Evolutionary conservation across 2,329 filamentous ascomycete species (phyloP).

Genomic region (Colletotrichum gloeosporioides): DNA sequence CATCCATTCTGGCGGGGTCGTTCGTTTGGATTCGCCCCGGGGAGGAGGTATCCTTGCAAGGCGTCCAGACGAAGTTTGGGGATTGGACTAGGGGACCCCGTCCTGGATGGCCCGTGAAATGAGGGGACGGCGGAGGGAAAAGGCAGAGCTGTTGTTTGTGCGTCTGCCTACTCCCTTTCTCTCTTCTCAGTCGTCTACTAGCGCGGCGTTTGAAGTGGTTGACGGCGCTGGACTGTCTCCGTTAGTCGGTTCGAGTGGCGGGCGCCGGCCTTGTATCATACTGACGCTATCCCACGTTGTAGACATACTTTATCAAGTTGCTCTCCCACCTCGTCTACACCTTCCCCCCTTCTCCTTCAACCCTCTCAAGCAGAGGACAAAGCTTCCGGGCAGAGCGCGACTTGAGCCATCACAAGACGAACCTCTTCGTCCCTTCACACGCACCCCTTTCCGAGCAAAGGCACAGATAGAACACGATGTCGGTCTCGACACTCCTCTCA

Average conservation of each 20-base stretch:
- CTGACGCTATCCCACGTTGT: not conserved
- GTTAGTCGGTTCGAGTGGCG: not conserved
- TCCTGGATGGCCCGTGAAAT: not conserved
- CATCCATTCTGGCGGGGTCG: not conserved
- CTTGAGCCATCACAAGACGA: not conserved
- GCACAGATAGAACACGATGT: not conserved
- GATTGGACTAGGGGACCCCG: not conserved
- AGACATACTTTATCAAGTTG: not conserved
- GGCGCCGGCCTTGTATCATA: not conserved
- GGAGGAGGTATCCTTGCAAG: not conserved
- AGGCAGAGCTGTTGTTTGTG: not conserved
- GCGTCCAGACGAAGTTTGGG: not conserved
- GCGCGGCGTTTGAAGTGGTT: not conserved
- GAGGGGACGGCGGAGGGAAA: not conserved
- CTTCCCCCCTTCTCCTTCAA: not conserved
- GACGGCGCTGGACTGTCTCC: not conserved
- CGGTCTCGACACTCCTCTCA: not conserved
- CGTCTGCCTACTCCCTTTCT: not conserved
- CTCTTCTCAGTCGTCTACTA: not conserved
- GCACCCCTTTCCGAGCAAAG: too few relatives aligned
- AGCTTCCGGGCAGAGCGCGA: not conserved
- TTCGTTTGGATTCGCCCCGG: not conserved
- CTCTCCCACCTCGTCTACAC: not conserved
- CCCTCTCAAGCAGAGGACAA: not conserved
- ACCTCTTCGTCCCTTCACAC: not conserved